phyloP scores from a whole-genome alignment of 1,139 yeast species.

The Suhomyces choctaworum region DNA sequence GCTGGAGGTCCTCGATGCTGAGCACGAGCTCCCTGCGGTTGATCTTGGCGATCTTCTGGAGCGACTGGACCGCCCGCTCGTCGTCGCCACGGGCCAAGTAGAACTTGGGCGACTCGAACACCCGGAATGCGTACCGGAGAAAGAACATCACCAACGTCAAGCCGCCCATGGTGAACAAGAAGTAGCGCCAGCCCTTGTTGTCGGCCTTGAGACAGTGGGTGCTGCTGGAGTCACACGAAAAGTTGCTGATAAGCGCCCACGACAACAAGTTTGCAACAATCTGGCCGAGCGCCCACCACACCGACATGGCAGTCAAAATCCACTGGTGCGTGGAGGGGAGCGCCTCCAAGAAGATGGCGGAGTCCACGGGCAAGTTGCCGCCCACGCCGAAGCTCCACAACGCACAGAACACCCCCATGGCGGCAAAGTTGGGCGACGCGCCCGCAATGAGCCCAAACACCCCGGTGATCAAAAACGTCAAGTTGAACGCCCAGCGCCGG shows the following conservation, averaged over 20 bases:
- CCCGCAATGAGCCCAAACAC: conserved; percentile 41
- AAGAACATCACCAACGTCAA: conserved; percentile 39
- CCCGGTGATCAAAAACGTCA: conserved; percentile 44
- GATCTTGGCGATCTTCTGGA: conserved; percentile 38
- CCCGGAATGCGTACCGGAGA: conserved; percentile 36
- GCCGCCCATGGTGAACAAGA: conserved; percentile 45
- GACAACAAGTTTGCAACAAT: conserved; percentile 39
- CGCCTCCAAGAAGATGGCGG: conserved; percentile 46
- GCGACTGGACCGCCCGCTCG: conserved; percentile 34
- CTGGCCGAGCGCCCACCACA: conserved; percentile 49
- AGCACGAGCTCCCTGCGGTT: conserved; percentile 28
- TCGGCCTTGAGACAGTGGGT: conserved; percentile 32
- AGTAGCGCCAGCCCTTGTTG: conserved; percentile 48
- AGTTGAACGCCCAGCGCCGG: conserved; percentile 44
- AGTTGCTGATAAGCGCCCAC: conserved; percentile 44
- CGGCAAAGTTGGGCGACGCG: conserved; percentile 42
- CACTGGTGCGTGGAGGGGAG: conserved; percentile 40
- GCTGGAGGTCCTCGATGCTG: conserved; percentile 33
- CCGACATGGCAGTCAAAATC: conserved; percentile 45
- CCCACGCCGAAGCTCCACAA: conserved; percentile 51
- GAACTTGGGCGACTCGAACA: conserved; percentile 43
- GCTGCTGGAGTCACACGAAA: conserved; percentile 30
- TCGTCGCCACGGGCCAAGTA: conserved; percentile 42
- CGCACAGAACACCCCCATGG: conserved; percentile 38
- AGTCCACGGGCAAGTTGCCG: conserved; percentile 47